These are phyloP conservation scores for Antitrichia curtipendula DNA, from an alignment of 225 moss, liverwort and hornwort species.

Conservation along the genomic window DNA sequence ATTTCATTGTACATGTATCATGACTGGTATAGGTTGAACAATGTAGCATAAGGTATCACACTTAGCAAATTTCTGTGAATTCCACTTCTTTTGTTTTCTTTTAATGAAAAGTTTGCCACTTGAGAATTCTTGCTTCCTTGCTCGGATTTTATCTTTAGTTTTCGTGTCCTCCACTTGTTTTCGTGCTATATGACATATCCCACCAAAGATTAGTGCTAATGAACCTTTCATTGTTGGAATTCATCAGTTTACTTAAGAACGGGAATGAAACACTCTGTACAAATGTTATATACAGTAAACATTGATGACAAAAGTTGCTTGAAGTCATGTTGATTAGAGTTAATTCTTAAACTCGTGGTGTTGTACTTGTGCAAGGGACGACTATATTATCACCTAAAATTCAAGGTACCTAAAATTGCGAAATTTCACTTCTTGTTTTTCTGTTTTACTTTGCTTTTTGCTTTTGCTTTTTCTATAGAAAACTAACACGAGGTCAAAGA, in stretches of 20 bases:
- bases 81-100: neutral
- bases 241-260: neutral
- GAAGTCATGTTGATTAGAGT: neutral
- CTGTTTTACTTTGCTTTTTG: too few relatives aligned
- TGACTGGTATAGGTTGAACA: conserved; percentile 32
- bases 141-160: neutral
- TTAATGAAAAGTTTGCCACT: conserved; percentile 19
- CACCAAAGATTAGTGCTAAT: neutral
- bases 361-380: neutral
- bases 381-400: neutral
- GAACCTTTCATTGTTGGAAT: neutral
- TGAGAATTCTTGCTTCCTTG: neutral
- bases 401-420: neutral
- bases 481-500: neutral
- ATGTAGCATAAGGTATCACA: conserved; percentile 35
- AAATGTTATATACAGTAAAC: neutral
- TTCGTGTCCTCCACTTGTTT: neutral
- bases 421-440: neutral
- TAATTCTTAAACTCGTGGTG: neutral
- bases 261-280: neutral
- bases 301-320: neutral
- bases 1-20: conserved; percentile 45
- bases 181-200: neutral
- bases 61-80: neutral
- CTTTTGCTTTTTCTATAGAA: too few relatives aligned